A percentile compares a stretch with the other conserved stretches of the same genome.
Evolutionary conservation across 495 filamentous ascomycete genomes (phyloP).

Genomic region (Usnea hakonensis): DNA sequence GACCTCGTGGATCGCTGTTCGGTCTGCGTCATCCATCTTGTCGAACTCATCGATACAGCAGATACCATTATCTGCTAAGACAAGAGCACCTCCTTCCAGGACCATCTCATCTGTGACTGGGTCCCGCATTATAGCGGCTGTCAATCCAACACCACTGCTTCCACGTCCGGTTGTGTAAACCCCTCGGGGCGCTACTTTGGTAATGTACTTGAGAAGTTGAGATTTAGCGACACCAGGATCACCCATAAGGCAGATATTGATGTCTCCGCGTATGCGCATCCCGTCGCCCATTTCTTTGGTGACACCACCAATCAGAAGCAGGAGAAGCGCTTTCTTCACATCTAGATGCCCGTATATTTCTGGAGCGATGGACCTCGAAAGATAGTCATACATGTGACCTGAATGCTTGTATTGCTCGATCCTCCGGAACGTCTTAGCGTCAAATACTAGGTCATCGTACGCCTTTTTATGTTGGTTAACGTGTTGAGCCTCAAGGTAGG

Average conservation of each 20-base stretch:
- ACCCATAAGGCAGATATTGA: constrained; percentile 98
- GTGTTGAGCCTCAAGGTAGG: constrained; percentile 90
- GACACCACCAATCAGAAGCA: constrained; percentile 91
- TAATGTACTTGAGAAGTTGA: constrained; percentile 94
- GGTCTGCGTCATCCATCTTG: constrained; percentile 97
- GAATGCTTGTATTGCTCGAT: constrained; percentile 74
- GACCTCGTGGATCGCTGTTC: constrained; percentile 98
- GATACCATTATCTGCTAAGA: constrained; percentile 94
- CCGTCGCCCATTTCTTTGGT: constrained; percentile 97
- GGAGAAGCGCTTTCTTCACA: constrained; percentile 93
- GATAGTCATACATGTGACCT: constrained; percentile 88
- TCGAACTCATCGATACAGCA: constrained; percentile 99
- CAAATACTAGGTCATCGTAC: constrained; percentile 78
- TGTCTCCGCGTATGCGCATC: constrained; percentile 96
- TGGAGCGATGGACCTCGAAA: constrained; percentile 90
- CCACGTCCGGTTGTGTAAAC: constrained; percentile 97
- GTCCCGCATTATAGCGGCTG: constrained; percentile 96
- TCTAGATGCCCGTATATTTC: constrained; percentile 96
- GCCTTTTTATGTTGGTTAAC: constrained; percentile 95
- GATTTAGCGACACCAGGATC: constrained; percentile 99
- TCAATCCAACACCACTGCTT: constrained; percentile 93
- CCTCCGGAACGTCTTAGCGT: constrained; percentile 64
- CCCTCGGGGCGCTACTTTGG: constrained; percentile 92
- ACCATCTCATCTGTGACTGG: constrained; percentile 99
- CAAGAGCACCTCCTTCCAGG: constrained; percentile 89